Base-by-base conservation (phyloP, 164 flowering plant species). In the Dillenia turbinata region DNA sequence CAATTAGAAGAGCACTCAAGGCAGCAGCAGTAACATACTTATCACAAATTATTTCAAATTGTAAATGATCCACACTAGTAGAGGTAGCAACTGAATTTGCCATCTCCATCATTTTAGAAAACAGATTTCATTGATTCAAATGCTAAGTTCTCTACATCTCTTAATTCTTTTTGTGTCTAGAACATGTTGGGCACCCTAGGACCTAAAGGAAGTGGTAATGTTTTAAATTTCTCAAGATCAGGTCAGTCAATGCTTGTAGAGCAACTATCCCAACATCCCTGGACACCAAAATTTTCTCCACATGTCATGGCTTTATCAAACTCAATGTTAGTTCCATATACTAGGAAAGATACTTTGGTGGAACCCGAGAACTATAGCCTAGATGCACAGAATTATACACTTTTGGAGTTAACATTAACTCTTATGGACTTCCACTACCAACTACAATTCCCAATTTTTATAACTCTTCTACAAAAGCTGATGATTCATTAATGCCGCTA, bases 341-440 rank as follows among this genome's bases (percentile, higher is more conserved):
- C 81, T 24, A 81, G 78, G 46, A 86, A 79, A 70, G 79, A 74
- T 57, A 68, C 70, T 59, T 63, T 74, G 14, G 26, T 73, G 56
- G 86, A 83, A 61, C 71, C 71, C 12, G 85, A 73, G 62, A 79
- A 73, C 58, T 69, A 79, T 58, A 75, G 71, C 61, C 75, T 81
- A 60, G 87, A 81, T 62, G 59, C 74, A 56, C 96, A 79, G 68
- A 75, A 75, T 61, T 87, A 80, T 46, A 71, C 77, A 64, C 66
- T 81, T 26, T 80, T 66, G 86, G 88, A 72, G 85, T 80, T 52
- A 81, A 78, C 73, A 75, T 76, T 3, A 85, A 88, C 47, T 78
- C 89, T 11, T 79, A 83, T 43, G 78, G 84, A 9, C 75, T 85
- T 43, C 59, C 77, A 17, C 74, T 87, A 44, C 84, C 89, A 15